A percentile compares a stretch with the other conserved stretches of the same genome.
These are phyloP conservation scores for Myriosclerotinia duriaeana DNA, from an alignment of 2,329 filamentous ascomycete genomes.

Conservation along the genomic window DNA sequence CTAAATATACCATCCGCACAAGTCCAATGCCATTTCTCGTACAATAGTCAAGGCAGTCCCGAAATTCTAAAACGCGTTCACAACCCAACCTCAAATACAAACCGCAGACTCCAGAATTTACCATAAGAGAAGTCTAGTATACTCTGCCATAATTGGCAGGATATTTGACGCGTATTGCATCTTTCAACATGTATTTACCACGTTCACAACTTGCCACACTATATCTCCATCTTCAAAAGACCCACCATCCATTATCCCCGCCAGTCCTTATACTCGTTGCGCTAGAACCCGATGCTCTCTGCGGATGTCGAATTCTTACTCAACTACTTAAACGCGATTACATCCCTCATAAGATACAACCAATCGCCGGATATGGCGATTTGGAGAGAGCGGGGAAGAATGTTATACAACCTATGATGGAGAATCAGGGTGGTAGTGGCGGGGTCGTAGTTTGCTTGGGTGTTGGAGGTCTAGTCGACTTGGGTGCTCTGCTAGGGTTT, in stretches of 20 bases:
- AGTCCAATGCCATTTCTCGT: conserved; percentile 8
- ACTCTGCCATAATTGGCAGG: conserved; percentile 23
- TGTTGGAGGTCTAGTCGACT: conserved; percentile 86
- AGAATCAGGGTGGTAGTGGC: conserved; percentile 76
- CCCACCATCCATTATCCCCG: conserved; percentile 84
- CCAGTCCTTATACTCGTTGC: conserved; percentile 90
- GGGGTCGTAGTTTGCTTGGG: conserved; percentile 91
- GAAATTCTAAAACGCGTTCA: conserved; percentile 6
- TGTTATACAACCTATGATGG: conserved; percentile 82
- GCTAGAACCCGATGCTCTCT: conserved; percentile 92
- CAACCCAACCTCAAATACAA: not conserved
- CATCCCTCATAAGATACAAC: conserved; percentile 95
- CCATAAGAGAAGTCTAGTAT: not conserved
- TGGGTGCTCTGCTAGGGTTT: conserved; percentile 76
- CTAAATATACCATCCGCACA: not conserved
- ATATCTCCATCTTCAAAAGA: conserved; percentile 83
- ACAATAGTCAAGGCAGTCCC: conserved; percentile 1
- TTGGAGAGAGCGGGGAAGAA: conserved; percentile 76
- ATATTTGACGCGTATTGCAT: conserved; percentile 25
- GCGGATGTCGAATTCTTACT: conserved; percentile 91
- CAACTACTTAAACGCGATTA: conserved; percentile 95
- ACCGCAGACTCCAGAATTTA: not conserved
- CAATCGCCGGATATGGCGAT: conserved; percentile 88
- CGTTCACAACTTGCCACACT: conserved; percentile 85
- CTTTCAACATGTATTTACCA: conserved; percentile 80